Percentiles rank a stretch among this genome's conserved stretches.
phyloP scores from a whole-genome alignment of 768 basidiomycete genomes.

The Russula ochroleuca region DNA sequence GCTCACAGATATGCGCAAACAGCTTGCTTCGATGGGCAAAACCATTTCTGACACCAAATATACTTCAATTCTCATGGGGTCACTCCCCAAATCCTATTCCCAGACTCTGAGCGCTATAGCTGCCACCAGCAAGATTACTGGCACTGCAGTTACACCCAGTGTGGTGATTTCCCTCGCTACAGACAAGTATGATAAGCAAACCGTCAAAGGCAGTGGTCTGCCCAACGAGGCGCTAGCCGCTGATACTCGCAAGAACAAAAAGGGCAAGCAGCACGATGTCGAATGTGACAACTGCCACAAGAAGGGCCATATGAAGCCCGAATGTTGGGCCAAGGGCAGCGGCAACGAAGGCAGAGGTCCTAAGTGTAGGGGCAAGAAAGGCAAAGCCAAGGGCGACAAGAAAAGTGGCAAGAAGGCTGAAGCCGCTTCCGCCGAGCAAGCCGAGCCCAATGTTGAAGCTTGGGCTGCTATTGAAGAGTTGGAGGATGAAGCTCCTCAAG shows the following conservation, averaged over 20 bases:
- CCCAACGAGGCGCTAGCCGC: too few species aligned
- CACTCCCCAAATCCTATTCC: background rate
- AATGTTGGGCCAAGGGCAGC: background rate
- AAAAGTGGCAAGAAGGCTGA: background rate
- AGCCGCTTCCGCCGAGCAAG: background rate
- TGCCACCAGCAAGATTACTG: too few species aligned
- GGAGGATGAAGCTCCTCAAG: background rate
- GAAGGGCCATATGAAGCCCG: background rate
- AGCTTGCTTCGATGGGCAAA: background rate
- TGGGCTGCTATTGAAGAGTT: too few species aligned
- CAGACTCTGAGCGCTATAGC: too few species aligned
- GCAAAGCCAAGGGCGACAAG: background rate
- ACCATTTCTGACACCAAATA: background rate
- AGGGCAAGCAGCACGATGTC: background rate
- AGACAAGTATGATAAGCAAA: too few species aligned
- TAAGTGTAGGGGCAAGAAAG: background rate
- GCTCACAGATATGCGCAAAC: background rate
- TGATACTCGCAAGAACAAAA: too few species aligned
- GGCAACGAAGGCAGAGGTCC: background rate
- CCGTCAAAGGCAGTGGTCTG: too few species aligned
- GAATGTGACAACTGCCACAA: background rate
- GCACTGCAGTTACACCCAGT: too few species aligned
- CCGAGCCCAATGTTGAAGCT: too few species aligned
- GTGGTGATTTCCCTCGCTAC: too few species aligned
- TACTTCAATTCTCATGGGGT: background rate